Evolutionary conservation across 768 basidiomycete genomes (phyloP), one percentile per base, ranked within the genome.

Genomic region (Agrocybe pediades): DNA sequence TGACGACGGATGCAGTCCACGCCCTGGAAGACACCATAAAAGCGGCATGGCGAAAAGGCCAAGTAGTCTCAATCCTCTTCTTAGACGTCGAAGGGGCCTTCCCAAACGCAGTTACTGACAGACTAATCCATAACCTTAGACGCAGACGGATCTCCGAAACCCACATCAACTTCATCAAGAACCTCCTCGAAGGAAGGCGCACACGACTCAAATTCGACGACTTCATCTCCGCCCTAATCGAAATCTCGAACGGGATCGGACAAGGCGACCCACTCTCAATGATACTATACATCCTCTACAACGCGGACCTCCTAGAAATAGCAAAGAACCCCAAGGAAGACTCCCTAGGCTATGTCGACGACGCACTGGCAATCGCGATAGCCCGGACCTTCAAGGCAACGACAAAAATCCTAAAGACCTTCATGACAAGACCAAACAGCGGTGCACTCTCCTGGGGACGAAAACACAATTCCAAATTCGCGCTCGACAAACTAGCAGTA

Each of bases 301-400:
- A 65, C 29, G 54, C 48, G 42, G 65, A 63, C 48, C 51, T 66
- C 7, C 42, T 66, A 0, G 56, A 65, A 6, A 41, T 63, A n/a
- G 24, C 45, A 1, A 8, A 25, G 17, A 17, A 48, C 13, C 21
- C 51, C 0, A 26, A 41, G 3, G 61, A 64, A 33, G 47, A 49
- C 9, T 47, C 69, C 1, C 46, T 67, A 6, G 67, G 65, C 0
- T 75, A 71, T 23, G 65, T 74, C 0, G 68, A 76, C 13, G 64
- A 75, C 36, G 57, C 57, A 0, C 59, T 60, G 0, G 45, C 71
- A 0, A 11, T 74, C 0, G 71, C 70, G 0, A 61, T 51, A 4
- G 71, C 66, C 0, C 43, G 63, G 0, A 53, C 17, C 40, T 67
- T 77, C 1, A 19, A 40, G 0, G 62, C 66, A 2, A 66, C 68